phyloP scores from a whole-genome alignment of 208 protist genomes.

The Trypanosoma lewisi region DNA sequence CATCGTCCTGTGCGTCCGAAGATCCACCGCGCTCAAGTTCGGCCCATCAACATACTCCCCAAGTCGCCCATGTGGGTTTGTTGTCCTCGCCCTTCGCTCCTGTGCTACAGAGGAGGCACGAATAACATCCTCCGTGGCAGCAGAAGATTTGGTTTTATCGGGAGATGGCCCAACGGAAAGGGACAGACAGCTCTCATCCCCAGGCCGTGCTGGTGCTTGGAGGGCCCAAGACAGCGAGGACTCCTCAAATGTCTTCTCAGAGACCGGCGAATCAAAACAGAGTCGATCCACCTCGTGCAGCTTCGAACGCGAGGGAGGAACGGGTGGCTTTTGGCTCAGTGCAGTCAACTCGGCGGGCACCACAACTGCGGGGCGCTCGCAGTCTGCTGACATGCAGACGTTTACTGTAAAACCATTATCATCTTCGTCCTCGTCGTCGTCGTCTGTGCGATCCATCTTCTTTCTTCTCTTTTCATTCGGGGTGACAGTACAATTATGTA shows the following conservation, averaged over 20 bases:
- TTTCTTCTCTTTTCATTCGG: background rate
- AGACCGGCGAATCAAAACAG: constrained; percentile 17
- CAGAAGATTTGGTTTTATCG: too few relatives aligned
- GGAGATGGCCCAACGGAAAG: constrained; percentile 6
- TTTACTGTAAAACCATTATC: constrained; percentile 33
- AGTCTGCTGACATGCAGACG: constrained; percentile 20
- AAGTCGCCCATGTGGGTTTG: constrained; percentile 7
- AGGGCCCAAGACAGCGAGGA: background rate
- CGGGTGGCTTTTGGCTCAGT: constrained; percentile 13
- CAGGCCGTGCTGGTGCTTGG: constrained; percentile 1
- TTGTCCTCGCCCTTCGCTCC: background rate
- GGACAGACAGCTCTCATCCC: constrained; percentile 5
- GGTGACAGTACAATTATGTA: background rate
- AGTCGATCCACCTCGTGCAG: constrained; percentile 20
- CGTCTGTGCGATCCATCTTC: background rate
- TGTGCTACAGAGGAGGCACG: background rate
- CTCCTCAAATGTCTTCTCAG: background rate
- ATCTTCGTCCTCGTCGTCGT: constrained; percentile 14
- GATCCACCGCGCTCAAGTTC: background rate
- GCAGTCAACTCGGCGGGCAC: constrained; percentile 13
- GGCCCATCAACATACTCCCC: background rate
- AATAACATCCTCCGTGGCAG: background rate
- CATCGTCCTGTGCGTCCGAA: background rate
- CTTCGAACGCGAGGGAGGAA: background rate
- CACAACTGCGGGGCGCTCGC: constrained; percentile 12